Evolutionary conservation across 176 grass and related monocot species (phyloP).

Genomic region (Bromus sterilis): DNA sequence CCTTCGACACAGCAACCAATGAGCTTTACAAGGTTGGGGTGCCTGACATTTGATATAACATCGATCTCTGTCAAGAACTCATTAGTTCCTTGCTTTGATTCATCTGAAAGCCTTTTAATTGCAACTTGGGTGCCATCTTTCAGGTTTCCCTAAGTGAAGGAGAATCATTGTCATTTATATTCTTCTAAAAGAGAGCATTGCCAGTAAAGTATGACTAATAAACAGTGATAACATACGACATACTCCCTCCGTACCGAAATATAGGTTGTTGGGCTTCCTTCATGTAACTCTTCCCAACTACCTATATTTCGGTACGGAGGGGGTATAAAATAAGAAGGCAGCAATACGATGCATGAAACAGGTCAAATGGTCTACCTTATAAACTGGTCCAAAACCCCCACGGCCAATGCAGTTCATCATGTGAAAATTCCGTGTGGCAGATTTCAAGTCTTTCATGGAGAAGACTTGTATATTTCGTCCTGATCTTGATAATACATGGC

Average conservation of each 20-base stretch:
- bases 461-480: constrained; percentile 36
- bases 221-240: background rate
- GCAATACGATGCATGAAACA: background rate
- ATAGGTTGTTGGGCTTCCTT: too few species aligned
- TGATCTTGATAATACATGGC: constrained; percentile 25
- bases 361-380: constrained; percentile 30
- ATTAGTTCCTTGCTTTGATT: constrained; percentile 56
- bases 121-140: constrained; percentile 55
- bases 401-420: constrained; percentile 46
- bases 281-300: too few species aligned
- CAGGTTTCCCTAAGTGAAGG: constrained; percentile 28
- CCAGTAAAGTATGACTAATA: background rate
- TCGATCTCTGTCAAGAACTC: constrained; percentile 71
- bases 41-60: constrained; percentile 53
- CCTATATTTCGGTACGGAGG: too few species aligned
- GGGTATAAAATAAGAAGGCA: background rate
- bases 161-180: constrained; percentile 14
- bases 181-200: background rate
- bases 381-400: constrained; percentile 49
- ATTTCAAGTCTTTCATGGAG: constrained; percentile 38
- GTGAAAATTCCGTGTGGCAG: constrained; percentile 41
- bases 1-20: constrained; percentile 55
- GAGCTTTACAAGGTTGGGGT: constrained; percentile 68
- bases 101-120: constrained; percentile 56
- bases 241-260: too few species aligned